phyloP scores from a whole-genome alignment of 768 basidiomycete species.

The Suillus tomentosus region DNA sequence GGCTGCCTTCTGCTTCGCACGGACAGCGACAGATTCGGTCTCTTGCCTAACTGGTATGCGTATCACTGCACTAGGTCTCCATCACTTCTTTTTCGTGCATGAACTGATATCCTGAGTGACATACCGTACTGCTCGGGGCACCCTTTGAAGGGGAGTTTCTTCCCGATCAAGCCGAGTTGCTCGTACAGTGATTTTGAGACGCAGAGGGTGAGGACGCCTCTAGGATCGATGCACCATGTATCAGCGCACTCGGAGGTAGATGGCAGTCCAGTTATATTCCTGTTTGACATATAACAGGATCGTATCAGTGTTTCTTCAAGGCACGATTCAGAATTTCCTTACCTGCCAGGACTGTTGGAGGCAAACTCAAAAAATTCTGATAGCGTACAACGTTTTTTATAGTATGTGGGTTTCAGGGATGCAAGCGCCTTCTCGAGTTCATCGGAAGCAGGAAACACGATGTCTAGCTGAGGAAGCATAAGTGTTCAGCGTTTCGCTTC shows the following conservation, averaged over 20 bases:
- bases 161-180: conserved; percentile 59
- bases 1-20: conserved; percentile 41
- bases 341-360: conserved; percentile 35
- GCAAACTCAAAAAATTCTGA: conserved; percentile 45
- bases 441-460: conserved; percentile 54
- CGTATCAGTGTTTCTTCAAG: conserved; percentile 1
- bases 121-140: conserved; percentile 50
- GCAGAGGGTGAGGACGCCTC: conserved; percentile 59
- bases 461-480: conserved; percentile 50
- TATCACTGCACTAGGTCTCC: conserved; percentile 43
- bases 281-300: conserved; percentile 19
- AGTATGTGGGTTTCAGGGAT: conserved; percentile 45
- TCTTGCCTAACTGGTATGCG: conserved; percentile 45
- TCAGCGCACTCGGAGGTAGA: conserved; percentile 44
- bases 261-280: conserved; percentile 40
- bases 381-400: conserved; percentile 45
- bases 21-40: conserved; percentile 38
- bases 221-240: conserved; percentile 70
- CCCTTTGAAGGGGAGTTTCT: conserved; percentile 53
- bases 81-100: conserved; percentile 13
- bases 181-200: conserved; percentile 62
- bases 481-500: not conserved
- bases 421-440: conserved; percentile 42
- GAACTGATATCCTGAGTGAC: conserved; percentile 21
- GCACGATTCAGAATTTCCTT: conserved; percentile 8